Evolutionary conservation across 2,329 filamentous ascomycete genomes (phyloP).

Genomic region (Apiospora aurea): DNA sequence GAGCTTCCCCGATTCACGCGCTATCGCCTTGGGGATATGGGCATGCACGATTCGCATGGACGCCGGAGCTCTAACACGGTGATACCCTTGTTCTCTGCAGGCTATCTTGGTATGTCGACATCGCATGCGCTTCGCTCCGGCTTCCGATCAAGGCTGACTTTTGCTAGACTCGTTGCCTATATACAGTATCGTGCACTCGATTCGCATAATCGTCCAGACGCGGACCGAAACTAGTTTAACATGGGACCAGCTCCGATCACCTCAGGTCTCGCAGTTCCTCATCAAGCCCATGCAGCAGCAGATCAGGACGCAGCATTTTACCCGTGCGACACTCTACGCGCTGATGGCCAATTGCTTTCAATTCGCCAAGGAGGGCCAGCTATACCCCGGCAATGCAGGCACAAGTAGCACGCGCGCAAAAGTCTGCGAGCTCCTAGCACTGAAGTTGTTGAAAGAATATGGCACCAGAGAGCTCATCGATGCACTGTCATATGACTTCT

Average conservation of each 20-base stretch:
- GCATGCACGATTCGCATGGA: conserved; percentile 38
- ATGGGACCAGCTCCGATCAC: conserved; percentile 95
- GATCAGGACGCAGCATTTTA: conserved; percentile 83
- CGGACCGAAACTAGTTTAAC: conserved; percentile 90
- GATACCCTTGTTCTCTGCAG: conserved; percentile 81
- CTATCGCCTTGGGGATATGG: conserved; percentile 45
- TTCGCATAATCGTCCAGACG: conserved; percentile 82
- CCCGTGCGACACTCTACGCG: conserved; percentile 84
- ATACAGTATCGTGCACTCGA: conserved; percentile 89
- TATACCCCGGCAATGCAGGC: conserved; percentile 83
- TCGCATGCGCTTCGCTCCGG: neutral
- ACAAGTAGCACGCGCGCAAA: conserved; percentile 84
- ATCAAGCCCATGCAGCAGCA: conserved; percentile 95
- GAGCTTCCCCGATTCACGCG: conserved; percentile 35
- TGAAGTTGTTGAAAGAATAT: conserved; percentile 90
- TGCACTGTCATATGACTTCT: conserved; percentile 93
- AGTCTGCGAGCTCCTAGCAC: conserved; percentile 88
- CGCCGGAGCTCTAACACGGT: conserved; percentile 41
- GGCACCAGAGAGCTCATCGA: conserved; percentile 90
- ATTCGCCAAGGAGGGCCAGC: conserved; percentile 85
- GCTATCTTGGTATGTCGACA: conserved; percentile 69
- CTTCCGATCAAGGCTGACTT: neutral
- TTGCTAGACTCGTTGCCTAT: conserved; percentile 79
- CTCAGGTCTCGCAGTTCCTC: conserved; percentile 93
- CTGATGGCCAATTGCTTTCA: conserved; percentile 94